Conservation (phyloP, 2,329 filamentous ascomycete genomes). For the Neocucurbitaria cava region DNA sequence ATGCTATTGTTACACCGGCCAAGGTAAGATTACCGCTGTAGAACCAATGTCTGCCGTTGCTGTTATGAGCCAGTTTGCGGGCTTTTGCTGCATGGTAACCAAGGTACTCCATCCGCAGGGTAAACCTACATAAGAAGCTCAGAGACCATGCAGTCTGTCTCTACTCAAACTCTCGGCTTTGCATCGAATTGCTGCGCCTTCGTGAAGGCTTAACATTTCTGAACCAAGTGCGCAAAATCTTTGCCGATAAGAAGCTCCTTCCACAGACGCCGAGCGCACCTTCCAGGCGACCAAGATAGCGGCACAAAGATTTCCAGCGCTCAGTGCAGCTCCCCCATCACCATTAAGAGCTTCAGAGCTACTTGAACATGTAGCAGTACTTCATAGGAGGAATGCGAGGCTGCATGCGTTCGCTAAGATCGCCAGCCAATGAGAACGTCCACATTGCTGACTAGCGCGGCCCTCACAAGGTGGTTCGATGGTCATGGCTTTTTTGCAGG, state of each 20-base stretch:
- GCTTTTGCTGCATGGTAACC: slow-evolving; percentile 17
- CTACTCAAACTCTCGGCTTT: not conserved
- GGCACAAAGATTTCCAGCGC: not conserved
- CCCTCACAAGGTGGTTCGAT: slow-evolving; percentile 14
- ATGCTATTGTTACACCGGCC: not conserved
- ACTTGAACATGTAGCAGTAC: not conserved
- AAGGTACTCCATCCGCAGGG: slow-evolving; percentile 3
- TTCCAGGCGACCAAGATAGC: not conserved
- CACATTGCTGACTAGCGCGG: slow-evolving; percentile 6
- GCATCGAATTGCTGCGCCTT: not conserved
- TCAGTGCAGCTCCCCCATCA: slow-evolving; percentile 8
- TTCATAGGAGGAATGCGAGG: not conserved
- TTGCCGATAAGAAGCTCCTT: not conserved
- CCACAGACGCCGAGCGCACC: not conserved
- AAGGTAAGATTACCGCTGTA: not conserved
- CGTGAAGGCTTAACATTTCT: not conserved
- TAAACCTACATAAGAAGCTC: not conserved
- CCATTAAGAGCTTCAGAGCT: slow-evolving; percentile 7
- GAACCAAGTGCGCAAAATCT: not conserved
- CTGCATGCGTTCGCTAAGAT: not conserved
- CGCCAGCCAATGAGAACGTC: slow-evolving; percentile 2
- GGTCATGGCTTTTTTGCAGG: slow-evolving; percentile 14
- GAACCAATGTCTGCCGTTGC: not conserved
- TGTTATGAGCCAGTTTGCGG: slow-evolving; percentile 31
- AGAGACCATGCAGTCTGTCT: not conserved